phyloP scores from a whole-genome alignment of 441 rosid species.

The Euphorbia corollata region DNA sequence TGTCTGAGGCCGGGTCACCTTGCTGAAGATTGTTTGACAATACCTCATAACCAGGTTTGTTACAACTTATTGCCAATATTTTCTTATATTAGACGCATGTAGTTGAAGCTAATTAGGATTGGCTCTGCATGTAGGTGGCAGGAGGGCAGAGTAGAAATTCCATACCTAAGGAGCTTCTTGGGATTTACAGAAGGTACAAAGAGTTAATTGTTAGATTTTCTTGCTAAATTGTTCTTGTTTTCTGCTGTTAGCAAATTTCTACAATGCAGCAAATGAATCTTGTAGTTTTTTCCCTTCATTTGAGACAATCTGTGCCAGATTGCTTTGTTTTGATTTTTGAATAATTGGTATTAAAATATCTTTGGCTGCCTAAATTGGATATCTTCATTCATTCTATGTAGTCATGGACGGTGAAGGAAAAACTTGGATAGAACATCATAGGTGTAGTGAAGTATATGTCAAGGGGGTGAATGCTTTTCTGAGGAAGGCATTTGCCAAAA shows the following conservation, averaged over 20 bases:
- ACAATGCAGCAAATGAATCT: background rate
- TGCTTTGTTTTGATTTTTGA: background rate
- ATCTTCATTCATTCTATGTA: too few species aligned
- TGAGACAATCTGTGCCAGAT: background rate
- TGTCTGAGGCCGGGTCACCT: conserved; percentile 71
- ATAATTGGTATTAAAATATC: too few species aligned
- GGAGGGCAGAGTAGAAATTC: conserved; percentile 28
- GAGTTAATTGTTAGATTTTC: background rate
- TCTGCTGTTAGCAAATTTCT: background rate
- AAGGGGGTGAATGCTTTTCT: too few species aligned
- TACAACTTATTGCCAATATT: conserved; percentile 1
- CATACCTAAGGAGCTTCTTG: conserved; percentile 48
- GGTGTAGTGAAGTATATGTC: too few species aligned
- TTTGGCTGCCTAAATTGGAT: background rate
- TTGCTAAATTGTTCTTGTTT: background rate
- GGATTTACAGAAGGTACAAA: conserved; percentile 50
- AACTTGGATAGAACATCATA: too few species aligned
- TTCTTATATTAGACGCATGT: background rate
- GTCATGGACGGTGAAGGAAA: too few species aligned
- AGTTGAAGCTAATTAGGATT: conserved; percentile 5
- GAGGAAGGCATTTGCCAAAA: too few species aligned
- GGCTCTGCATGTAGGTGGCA: conserved; percentile 24
- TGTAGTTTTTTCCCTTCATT: background rate
- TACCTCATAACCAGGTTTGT: conserved; percentile 30
- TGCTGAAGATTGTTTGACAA: conserved; percentile 53